Evolutionary conservation across 2,329 filamentous ascomycete species (phyloP), one percentile per base, ranked within the genome.

Genomic region (Exophiala lecanii-corni): DNA sequence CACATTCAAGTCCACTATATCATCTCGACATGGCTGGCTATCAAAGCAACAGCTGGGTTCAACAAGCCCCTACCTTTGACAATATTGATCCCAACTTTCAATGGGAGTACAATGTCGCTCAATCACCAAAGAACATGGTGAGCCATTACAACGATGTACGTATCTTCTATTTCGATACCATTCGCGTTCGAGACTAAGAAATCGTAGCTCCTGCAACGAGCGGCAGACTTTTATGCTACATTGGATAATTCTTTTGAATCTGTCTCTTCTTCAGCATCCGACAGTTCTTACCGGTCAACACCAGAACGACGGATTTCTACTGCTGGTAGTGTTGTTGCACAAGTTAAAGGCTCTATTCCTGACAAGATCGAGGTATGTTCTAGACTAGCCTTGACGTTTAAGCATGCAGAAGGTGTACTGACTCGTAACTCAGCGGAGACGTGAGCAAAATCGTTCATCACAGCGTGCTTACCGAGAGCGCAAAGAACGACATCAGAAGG

Each of bases 401-500:
- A n/a, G n/a, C n/a, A n/a, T n/a, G n/a, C n/a, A n/a, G n/a, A 4
- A 5, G 13, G 9, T 6, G 21, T 26, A 21, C 43, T 47, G 20
- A 51, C 41, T 9, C 17, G 7, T 3, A n/a, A 16, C 10, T 45
- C 45, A 54, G 51, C 32, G 50, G 28, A 37, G 52, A 35, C 50
- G 52, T 35, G 50, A 53, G 33, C 52, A 55, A 36, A 55, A 55
- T 28, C 41, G 50, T 17, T 50, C 50, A n/a, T 55, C 52, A 7
- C 91, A 97, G 74, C 84, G 91, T 57, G 91, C 92, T 26, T 97
- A 97, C 65, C 87, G 91, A 45, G 91, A 97, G 65, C 84, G 91
- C 56, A 97, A 97, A 65, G 91, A 97, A 63, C 84, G 84, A 43
- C 89, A 94, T 59, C 89, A 96, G 51, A 89, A 89, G 62, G 89